Conservation (phyloP, 2,329 filamentous ascomycete species). For the Sordariomycetes sp. region DNA sequence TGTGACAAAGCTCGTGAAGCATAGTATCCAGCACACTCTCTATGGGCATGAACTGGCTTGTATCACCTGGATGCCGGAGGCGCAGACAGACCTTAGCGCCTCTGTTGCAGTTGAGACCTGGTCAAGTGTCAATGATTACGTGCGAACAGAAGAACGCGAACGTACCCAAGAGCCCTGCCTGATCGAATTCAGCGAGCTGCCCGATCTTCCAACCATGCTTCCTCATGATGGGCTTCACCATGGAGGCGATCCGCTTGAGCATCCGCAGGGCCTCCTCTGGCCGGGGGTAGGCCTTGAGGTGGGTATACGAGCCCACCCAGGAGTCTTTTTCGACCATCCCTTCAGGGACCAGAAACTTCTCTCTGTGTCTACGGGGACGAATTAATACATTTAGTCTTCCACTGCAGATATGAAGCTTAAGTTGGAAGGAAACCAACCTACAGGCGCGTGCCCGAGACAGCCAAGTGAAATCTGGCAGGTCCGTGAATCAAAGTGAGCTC, state of each 20-base stretch:
- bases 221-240: slow-evolving; percentile 93
- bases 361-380: too few species aligned
- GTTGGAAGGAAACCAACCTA: too few species aligned
- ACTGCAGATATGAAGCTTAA: too few species aligned
- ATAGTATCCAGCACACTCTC: slow-evolving; percentile 83
- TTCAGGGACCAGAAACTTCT: too few species aligned
- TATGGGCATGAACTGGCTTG: slow-evolving; percentile 67
- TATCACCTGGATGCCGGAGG: slow-evolving; percentile 67
- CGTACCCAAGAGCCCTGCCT: slow-evolving; percentile 62
- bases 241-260: slow-evolving; percentile 72
- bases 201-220: slow-evolving; percentile 73
- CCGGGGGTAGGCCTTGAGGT: slow-evolving; percentile 35
- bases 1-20: slow-evolving; percentile 91
- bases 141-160: neutral
- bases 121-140: neutral
- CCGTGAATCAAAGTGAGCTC: too few species aligned
- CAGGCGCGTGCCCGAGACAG: too few species aligned
- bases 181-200: slow-evolving; percentile 71
- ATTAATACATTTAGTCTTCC: too few species aligned
- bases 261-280: slow-evolving; percentile 44
- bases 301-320: slow-evolving; percentile 36
- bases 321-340: slow-evolving; percentile 36
- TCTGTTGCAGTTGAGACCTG: slow-evolving; percentile 33
- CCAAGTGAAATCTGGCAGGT: too few species aligned
- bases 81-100: slow-evolving; percentile 77